These are phyloP conservation scores for Postia placenta DNA, from an alignment of 768 basidiomycete genomes.

Conservation along the genomic window DNA sequence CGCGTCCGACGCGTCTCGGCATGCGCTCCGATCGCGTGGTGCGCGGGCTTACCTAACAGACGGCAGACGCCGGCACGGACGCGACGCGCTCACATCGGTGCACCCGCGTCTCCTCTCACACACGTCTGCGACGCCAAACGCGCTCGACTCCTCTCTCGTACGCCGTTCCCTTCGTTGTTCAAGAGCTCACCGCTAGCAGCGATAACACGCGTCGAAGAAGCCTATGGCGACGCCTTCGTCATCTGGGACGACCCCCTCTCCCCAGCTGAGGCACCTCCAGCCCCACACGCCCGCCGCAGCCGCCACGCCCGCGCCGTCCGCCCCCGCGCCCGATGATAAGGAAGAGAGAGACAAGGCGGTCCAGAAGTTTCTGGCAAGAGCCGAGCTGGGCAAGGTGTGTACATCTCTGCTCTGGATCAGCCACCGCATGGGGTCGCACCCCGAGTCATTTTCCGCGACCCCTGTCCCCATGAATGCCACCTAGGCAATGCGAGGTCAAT, in stretches of 20 bases:
- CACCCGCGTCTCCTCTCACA: constrained; percentile 20
- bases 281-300: constrained; percentile 34
- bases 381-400: constrained; percentile 71
- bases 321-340: constrained; percentile 34
- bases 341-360: constrained; percentile 64
- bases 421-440: neutral
- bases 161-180: constrained; percentile 4
- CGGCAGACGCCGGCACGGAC: constrained; percentile 10
- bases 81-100: constrained; percentile 20
- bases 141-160: constrained; percentile 10
- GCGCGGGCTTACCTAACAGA: constrained; percentile 1
- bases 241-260: constrained; percentile 78
- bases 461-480: neutral
- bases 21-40: neutral
- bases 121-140: constrained; percentile 17
- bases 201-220: constrained; percentile 6
- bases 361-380: constrained; percentile 71
- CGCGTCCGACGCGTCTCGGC: neutral
- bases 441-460: neutral
- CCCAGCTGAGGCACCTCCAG: constrained; percentile 58
- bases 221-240: constrained; percentile 76
- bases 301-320: constrained; percentile 30
- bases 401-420: constrained; percentile 3
- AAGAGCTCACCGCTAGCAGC: constrained; percentile 4
- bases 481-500: too few species aligned